Evolutionary conservation across 306 rosid species (phyloP).

Genomic region (Trifolium subterraneum): DNA sequence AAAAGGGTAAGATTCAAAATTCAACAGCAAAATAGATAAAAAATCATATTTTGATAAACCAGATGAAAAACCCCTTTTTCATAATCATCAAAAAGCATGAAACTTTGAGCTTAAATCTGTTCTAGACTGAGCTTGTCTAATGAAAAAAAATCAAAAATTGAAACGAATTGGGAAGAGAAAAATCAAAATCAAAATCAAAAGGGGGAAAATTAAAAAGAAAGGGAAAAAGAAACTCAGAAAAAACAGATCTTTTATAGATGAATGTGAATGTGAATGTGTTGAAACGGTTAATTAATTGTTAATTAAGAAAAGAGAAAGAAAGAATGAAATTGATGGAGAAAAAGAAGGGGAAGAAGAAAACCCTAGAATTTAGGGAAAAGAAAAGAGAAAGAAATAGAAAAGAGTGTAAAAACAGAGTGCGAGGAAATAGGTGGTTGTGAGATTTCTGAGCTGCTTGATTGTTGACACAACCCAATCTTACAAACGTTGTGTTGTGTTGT

Average conservation of each 20-base stretch:
- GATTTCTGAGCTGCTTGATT: background rate
- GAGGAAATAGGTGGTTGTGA: slow-evolving; percentile 44
- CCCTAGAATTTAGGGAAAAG: slow-evolving; percentile 40
- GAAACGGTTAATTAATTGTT: slow-evolving; percentile 35
- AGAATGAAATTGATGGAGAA: slow-evolving; percentile 18
- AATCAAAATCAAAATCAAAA: background rate
- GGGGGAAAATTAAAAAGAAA: background rate
- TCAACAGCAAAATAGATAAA: slow-evolving; percentile 23
- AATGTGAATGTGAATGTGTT: slow-evolving; percentile 29
- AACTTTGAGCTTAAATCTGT: slow-evolving; percentile 40
- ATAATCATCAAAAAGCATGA: slow-evolving; percentile 35
- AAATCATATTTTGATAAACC: slow-evolving; percentile 34
- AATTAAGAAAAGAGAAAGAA: background rate
- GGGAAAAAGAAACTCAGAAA: slow-evolving; percentile 22
- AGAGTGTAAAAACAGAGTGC: slow-evolving; percentile 40
- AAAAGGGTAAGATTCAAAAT: slow-evolving; percentile 29
- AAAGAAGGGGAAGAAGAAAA: slow-evolving; percentile 15
- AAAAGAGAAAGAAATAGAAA: slow-evolving; percentile 35
- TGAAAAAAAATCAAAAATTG: background rate
- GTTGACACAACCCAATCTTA: too few species aligned
- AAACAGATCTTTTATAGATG: slow-evolving; percentile 41
- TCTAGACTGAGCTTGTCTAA: slow-evolving; percentile 36
- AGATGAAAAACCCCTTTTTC: slow-evolving; percentile 41
- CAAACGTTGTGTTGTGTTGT: too few species aligned
- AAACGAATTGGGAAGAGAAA: slow-evolving; percentile 17